Evolutionary conservation across 148 eudicot species (phyloP).

Genomic region (Hydrangea macrophylla): DNA sequence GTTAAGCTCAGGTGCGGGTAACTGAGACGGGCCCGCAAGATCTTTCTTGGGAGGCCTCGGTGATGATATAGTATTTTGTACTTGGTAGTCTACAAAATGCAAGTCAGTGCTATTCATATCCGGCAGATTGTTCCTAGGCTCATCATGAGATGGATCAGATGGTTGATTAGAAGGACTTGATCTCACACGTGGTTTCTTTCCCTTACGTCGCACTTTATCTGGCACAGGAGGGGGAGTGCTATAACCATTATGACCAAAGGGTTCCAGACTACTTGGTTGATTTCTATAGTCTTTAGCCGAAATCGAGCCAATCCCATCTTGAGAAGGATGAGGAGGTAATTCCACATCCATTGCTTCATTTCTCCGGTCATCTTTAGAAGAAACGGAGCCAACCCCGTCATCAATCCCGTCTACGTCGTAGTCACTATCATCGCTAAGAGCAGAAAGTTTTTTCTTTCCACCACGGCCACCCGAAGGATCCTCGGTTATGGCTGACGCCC

Average conservation of each 20-base stretch:
- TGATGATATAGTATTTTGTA: conserved; percentile 22
- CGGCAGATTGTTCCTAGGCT: conserved; percentile 27
- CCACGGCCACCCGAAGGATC: conserved; percentile 36
- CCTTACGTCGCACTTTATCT: conserved; percentile 33
- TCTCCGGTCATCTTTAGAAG: conserved; percentile 61
- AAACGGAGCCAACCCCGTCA: conserved; percentile 60
- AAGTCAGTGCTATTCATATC: conserved; percentile 32
- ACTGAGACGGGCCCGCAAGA: conserved; percentile 31
- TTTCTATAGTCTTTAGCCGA: conserved; percentile 51
- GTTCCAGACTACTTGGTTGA: conserved; percentile 32
- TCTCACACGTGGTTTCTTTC: conserved; percentile 38
- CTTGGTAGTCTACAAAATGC: conserved; percentile 24
- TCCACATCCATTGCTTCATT: conserved; percentile 35
- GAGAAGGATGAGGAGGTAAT: conserved; percentile 16
- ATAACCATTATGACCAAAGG: conserved; percentile 18
- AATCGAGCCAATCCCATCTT: conserved; percentile 47
- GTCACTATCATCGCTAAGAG: conserved; percentile 74
- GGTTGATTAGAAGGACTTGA: conserved; percentile 29
- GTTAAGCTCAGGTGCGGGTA: conserved; percentile 30
- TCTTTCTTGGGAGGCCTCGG: conserved; percentile 32
- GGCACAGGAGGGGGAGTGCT: conserved; percentile 14
- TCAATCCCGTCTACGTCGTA: conserved; percentile 81
- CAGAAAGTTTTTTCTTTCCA: conserved; percentile 54
- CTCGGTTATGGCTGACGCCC: conserved; percentile 59
- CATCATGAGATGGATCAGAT: conserved; percentile 30